Evolutionary conservation across 116 monocot genomes (phyloP).

Genomic region (Dioscorea cayenensis): DNA sequence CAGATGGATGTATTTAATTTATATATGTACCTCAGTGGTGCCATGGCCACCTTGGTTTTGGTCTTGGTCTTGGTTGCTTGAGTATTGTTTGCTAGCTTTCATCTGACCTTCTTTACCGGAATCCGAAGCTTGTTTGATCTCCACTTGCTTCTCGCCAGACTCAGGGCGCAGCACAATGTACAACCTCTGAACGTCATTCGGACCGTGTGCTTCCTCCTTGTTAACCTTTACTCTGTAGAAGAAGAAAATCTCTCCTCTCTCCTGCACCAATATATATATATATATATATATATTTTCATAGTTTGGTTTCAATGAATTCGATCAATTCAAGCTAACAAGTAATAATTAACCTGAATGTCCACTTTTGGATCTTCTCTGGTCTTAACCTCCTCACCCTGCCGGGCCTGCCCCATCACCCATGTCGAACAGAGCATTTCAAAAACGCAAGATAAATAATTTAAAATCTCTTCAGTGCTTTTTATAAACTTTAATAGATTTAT

Average conservation of each 20-base stretch:
- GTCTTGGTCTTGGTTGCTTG: neutral
- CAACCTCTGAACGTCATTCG: slow-evolving; percentile 50
- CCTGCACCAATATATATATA: slow-evolving; percentile 14
- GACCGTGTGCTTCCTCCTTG: slow-evolving; percentile 42
- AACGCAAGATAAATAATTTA: too few relatives aligned
- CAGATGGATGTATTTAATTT: neutral
- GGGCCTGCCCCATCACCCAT: too few relatives aligned
- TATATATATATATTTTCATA: too few relatives aligned
- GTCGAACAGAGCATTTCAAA: too few relatives aligned
- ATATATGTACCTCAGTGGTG: slow-evolving; percentile 19
- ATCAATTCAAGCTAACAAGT: neutral
- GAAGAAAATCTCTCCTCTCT: slow-evolving; percentile 70
- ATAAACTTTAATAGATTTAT: too few relatives aligned
- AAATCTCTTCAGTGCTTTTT: too few relatives aligned
- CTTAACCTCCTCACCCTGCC: too few relatives aligned
- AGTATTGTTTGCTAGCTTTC: slow-evolving; percentile 1
- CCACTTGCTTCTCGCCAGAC: slow-evolving; percentile 32
- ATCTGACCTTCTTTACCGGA: slow-evolving; percentile 50
- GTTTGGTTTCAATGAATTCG: neutral
- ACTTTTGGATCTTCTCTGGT: too few relatives aligned
- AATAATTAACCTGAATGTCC: too few relatives aligned
- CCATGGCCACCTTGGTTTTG: slow-evolving; percentile 41
- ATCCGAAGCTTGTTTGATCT: slow-evolving; percentile 50
- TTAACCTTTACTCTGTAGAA: slow-evolving; percentile 59
- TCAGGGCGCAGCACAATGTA: slow-evolving; percentile 59